Evolutionary conservation across 1,284 basidiomycete species (phyloP), one percentile per base, ranked within the genome.

Genomic region (Fomitopsis schrenkii): DNA sequence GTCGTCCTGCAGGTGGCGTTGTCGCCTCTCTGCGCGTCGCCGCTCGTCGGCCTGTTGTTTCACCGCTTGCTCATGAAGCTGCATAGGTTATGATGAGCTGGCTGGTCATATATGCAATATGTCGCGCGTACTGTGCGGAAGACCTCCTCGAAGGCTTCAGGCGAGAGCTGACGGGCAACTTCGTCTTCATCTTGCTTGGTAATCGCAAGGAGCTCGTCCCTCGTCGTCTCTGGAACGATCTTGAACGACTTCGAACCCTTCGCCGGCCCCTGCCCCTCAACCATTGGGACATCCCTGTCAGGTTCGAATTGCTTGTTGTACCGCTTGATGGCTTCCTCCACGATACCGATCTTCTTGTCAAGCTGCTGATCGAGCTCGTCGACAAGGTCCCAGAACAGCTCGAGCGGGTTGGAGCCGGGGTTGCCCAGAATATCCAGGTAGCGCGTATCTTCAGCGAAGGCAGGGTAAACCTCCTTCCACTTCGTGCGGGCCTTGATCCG

Each of bases 351-450:
- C 68, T 92, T 91, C 28, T 82, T 81, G 64, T 97, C 95, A 12
- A 97, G 83, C 66, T 88, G 84, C 69, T 94, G 89, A 68, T 95
- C 94, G 3, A 98, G 81, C 44, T 82, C 83, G 75, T 99, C 97
- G 45, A 98, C 89, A 5, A 84, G 74, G 73, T 99, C 97, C 93
- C 94, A 98, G 77, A 98, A 99, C 10, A 99, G 83, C 66, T 99
- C 97, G 45, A 99, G 81, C 1, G 97, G 95, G 64, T 91, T 94
- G 2, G 94, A 97, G 15, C 97, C 97, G 4, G 94, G 91, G 70
- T 92, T 91, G 1, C 95, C 96, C 6, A 98, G 85, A 72, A 98
- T 85, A 62, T 85, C 81, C 36, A 88, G 79, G 76, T 98, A 97
- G n/a, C 94, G 87, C 50, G 83, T 79, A 68, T 98, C 94, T 36